Conservation (phyloP, 345 rosid genomes). For the Jatropha curcas region DNA sequence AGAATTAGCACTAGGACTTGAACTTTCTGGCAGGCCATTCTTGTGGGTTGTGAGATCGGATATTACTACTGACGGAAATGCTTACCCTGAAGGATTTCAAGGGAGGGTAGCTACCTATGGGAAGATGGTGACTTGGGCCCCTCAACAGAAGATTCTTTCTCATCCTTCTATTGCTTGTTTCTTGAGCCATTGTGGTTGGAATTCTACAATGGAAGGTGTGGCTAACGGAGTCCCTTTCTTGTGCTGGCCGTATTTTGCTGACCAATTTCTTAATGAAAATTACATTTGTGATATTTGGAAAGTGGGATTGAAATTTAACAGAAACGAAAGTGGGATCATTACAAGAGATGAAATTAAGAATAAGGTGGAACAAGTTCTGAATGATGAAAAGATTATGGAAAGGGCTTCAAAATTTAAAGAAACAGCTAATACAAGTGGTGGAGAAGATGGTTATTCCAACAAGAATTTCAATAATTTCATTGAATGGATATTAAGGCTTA, state of each 20-base stretch:
- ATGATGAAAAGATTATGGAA: background rate
- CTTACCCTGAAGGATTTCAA: slow-evolving; percentile 9
- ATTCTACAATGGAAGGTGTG: slow-evolving; percentile 8
- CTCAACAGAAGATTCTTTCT: slow-evolving; percentile 7
- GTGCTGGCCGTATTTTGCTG: slow-evolving; percentile 8
- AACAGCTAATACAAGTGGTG: background rate
- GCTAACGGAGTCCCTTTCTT: slow-evolving; percentile 11
- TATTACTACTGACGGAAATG: background rate
- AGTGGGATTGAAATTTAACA: slow-evolving; percentile 4
- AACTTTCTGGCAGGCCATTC: slow-evolving; percentile 3
- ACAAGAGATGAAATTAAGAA: background rate
- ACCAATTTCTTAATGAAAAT: background rate
- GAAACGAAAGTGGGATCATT: background rate
- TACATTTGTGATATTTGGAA: slow-evolving; percentile 11
- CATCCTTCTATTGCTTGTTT: slow-evolving; percentile 9
- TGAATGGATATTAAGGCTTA: background rate
- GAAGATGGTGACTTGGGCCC: background rate
- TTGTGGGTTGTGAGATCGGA: slow-evolving; percentile 4
- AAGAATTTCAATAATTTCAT: background rate
- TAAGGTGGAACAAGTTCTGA: slow-evolving; percentile 6
- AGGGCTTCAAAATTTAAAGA: background rate
- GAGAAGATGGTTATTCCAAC: slow-evolving; percentile 4
- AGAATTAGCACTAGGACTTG: slow-evolving; percentile 13
- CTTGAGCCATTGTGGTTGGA: slow-evolving; percentile 15
- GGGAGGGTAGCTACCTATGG: slow-evolving; percentile 4